These are phyloP conservation scores for Daldinia grandis DNA, from an alignment of 495 filamentous ascomycete genomes.

Conservation along the genomic window DNA sequence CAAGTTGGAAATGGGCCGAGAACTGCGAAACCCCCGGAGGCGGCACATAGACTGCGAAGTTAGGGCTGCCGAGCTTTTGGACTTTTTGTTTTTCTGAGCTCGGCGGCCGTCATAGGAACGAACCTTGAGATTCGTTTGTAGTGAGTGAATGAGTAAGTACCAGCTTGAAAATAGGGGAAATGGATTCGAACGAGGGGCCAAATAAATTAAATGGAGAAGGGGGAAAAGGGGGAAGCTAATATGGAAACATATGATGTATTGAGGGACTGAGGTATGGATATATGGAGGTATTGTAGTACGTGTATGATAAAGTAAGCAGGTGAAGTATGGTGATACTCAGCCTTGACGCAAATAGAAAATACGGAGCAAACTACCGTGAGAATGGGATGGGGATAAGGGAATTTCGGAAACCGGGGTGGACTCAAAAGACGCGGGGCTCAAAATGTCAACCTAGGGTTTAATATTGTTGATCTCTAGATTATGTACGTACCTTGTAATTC, in stretches of 20 bases:
- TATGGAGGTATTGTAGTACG: constrained; percentile 26
- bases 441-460: background rate
- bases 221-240: constrained; percentile 12
- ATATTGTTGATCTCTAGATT: background rate
- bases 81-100: constrained; percentile 29
- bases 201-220: constrained; percentile 26
- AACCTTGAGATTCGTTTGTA: constrained; percentile 11
- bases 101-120: constrained; percentile 34
- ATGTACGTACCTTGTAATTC: background rate
- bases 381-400: constrained; percentile 25
- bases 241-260: background rate
- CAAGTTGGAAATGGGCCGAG: constrained; percentile 14
- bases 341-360: constrained; percentile 42
- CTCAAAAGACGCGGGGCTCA: constrained; percentile 35
- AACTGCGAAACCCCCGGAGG: constrained; percentile 24
- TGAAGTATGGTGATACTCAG: constrained; percentile 32
- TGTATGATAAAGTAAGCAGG: constrained; percentile 29
- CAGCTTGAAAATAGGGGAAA: constrained; percentile 16
- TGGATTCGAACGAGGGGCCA: constrained; percentile 12
- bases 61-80: constrained; percentile 33
- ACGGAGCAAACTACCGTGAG: constrained; percentile 36
- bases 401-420: constrained; percentile 34
- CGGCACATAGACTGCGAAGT: constrained; percentile 21
- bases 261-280: background rate
- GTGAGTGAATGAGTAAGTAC: constrained; percentile 2